Conservation (phyloP, 2,329 filamentous ascomycete species). For the Atkinsonella texensis region DNA sequence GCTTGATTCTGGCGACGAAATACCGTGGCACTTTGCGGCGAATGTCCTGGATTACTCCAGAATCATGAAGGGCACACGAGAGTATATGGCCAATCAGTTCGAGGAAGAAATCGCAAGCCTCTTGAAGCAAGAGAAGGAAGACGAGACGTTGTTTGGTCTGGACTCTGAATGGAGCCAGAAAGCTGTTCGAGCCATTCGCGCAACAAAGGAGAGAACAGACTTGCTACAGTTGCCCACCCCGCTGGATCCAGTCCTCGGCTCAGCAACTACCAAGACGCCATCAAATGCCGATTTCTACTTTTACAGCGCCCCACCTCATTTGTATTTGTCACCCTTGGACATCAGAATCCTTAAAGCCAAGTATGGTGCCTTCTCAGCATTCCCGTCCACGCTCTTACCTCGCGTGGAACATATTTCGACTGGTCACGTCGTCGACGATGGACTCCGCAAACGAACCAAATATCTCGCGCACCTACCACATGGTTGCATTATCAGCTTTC, state of each 20-base stretch:
- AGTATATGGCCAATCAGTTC: conserved; percentile 76
- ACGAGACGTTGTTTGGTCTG: conserved; percentile 83
- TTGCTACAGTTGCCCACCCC: conserved; percentile 25
- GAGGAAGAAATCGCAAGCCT: conserved; percentile 68
- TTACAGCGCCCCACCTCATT: conserved; percentile 76
- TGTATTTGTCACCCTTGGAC: conserved; percentile 81
- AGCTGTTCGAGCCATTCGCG: conserved; percentile 61
- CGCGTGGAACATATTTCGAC: conserved; percentile 82
- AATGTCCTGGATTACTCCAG: conserved; percentile 91
- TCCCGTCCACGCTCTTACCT: conserved; percentile 76
- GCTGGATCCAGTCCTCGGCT: conserved; percentile 7
- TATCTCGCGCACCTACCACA: conserved; percentile 79
- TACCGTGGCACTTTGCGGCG: conserved; percentile 91
- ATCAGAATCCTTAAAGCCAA: conserved; percentile 86
- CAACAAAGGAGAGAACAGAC: conserved; percentile 61
- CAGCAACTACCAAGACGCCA: conserved; percentile 11
- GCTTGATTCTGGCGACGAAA: conserved; percentile 56
- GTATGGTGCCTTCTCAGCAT: conserved; percentile 70
- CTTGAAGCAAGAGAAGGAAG: conserved; percentile 67
- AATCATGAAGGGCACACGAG: conserved; percentile 85
- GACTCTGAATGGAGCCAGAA: conserved; percentile 88
- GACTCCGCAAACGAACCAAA: conserved; percentile 69
- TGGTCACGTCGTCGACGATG: conserved; percentile 78
- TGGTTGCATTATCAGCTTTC: conserved; percentile 81
- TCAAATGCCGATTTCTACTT: conserved; percentile 59